These are phyloP conservation scores for Pholiota adiposa DNA, from an alignment of 1,284 basidiomycete genomes.

Conservation along the genomic window DNA sequence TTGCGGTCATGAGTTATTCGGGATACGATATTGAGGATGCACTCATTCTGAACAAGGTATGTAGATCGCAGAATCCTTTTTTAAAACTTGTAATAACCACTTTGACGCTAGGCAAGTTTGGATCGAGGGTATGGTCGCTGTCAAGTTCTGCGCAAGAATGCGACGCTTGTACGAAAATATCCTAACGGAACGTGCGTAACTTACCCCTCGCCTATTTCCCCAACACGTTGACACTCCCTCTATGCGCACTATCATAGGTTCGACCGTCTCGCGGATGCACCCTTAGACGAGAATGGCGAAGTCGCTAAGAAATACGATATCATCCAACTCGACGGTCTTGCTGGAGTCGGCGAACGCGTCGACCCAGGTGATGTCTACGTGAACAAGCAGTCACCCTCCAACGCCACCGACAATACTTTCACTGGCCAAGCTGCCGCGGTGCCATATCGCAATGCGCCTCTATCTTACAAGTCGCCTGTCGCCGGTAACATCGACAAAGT, in stretches of 20 bases:
- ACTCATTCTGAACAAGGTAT: conserved; percentile 91
- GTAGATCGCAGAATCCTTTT: conserved; percentile 16
- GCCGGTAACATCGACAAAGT: conserved; percentile 97
- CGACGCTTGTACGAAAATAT: conserved; percentile 94
- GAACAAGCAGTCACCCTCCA: conserved; percentile 95
- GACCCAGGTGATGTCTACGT: conserved; percentile 95
- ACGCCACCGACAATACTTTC: conserved; percentile 86
- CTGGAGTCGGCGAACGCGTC: conserved; percentile 93
- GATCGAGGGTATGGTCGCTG: conserved; percentile 98
- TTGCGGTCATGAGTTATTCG: conserved; percentile 99
- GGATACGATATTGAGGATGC: conserved; percentile 99
- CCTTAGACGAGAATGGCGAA: conserved; percentile 81
- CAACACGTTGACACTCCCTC: neutral
- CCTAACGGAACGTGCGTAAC: conserved; percentile 91
- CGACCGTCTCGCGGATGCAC: conserved; percentile 94
- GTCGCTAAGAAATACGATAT: conserved; percentile 87
- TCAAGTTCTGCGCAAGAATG: conserved; percentile 96
- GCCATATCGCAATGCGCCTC: conserved; percentile 88
- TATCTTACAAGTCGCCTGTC: conserved; percentile 92
- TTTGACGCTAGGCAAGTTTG: conserved; percentile 71
- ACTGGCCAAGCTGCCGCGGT: conserved; percentile 79
- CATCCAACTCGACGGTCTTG: conserved; percentile 91
- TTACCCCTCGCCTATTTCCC: neutral
- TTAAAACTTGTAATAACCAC: conserved; percentile 19
- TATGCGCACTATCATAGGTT: conserved; percentile 52